A percentile compares a stretch with the other conserved stretches of the same genome.
These are phyloP conservation scores for Erysimum cheiranthoides DNA, from an alignment of 345 rosid species.

Conservation along the genomic window DNA sequence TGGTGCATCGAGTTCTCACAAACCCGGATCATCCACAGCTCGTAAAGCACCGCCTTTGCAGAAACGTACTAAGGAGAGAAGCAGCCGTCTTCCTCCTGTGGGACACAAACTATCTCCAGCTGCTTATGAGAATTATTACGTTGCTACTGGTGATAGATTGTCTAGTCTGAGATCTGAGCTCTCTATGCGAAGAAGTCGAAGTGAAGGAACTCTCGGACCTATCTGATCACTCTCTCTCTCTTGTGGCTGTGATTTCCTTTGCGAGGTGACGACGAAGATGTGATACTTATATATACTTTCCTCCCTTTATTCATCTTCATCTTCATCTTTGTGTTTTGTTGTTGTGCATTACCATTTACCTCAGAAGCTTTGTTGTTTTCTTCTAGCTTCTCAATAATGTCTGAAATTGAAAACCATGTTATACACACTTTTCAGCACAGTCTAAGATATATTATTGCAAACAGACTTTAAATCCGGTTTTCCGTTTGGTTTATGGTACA, in stretches of 20 bases:
- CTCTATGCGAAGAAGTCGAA: conserved; percentile 69
- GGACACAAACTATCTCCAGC: conserved; percentile 57
- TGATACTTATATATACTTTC: neutral
- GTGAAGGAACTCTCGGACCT: conserved; percentile 72
- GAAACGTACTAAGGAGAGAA: conserved; percentile 59
- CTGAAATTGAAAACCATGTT: conserved; percentile 31
- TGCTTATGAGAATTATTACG: conserved; percentile 47
- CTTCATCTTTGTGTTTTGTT: conserved; percentile 33
- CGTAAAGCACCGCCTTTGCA: conserved; percentile 58
- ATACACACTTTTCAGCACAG: conserved; percentile 33
- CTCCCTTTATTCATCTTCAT: conserved; percentile 4
- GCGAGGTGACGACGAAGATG: conserved; percentile 32
- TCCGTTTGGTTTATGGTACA: neutral
- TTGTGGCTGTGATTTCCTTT: neutral
- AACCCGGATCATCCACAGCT: conserved; percentile 57
- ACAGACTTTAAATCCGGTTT: neutral
- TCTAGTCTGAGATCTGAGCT: conserved; percentile 55
- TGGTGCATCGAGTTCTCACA: conserved; percentile 48
- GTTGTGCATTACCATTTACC: conserved; percentile 35
- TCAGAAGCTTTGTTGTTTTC: conserved; percentile 32
- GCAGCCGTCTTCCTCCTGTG: conserved; percentile 59
- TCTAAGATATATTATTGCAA: conserved; percentile 26
- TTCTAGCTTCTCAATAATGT: conserved; percentile 46
- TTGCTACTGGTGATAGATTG: conserved; percentile 57
- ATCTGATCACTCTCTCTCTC: conserved; percentile 36